Conservation (phyloP, 331 rosid genomes). For the Pyracantha coccinea region DNA sequence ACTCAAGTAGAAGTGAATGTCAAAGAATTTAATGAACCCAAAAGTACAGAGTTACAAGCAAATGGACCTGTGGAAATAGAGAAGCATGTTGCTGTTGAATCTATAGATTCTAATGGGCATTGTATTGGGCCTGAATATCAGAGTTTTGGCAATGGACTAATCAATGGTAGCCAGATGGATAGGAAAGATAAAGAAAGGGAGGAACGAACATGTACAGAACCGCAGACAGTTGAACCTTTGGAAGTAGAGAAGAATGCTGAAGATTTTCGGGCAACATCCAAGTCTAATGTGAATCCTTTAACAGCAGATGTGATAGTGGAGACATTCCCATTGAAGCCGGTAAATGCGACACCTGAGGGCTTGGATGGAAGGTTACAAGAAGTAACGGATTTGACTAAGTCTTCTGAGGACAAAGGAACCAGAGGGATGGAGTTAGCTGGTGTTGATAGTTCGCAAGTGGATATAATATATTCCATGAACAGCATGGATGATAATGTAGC, state of each 20-base stretch:
- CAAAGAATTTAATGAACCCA: constrained; percentile 12
- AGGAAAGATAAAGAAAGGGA: constrained; percentile 1
- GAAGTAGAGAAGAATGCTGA: constrained; percentile 25
- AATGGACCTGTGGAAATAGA: constrained; percentile 8
- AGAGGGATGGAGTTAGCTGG: constrained; percentile 14
- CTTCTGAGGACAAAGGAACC: constrained; percentile 26
- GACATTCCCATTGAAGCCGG: constrained; percentile 61
- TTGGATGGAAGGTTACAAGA: constrained; percentile 27
- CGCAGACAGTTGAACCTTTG: constrained; percentile 20
- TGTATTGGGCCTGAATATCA: background rate
- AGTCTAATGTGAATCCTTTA: constrained; percentile 20
- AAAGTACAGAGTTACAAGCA: background rate
- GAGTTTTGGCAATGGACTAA: constrained; percentile 5
- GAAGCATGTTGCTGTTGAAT: constrained; percentile 6
- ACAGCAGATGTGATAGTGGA: constrained; percentile 52
- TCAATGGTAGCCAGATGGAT: constrained; percentile 20
- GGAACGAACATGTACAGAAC: constrained; percentile 21
- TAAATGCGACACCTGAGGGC: constrained; percentile 15
- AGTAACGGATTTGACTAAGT: constrained; percentile 13
- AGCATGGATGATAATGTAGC: constrained; percentile 26
- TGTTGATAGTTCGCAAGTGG: too few relatives aligned
- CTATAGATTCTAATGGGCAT: constrained; percentile 21
- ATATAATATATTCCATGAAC: too few relatives aligned
- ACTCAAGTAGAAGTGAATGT: constrained; percentile 17
- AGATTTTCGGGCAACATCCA: constrained; percentile 25